Evolutionary conservation across 352 stramenopile species (phyloP).

Genomic region (Globisporangium paroecandrum): DNA sequence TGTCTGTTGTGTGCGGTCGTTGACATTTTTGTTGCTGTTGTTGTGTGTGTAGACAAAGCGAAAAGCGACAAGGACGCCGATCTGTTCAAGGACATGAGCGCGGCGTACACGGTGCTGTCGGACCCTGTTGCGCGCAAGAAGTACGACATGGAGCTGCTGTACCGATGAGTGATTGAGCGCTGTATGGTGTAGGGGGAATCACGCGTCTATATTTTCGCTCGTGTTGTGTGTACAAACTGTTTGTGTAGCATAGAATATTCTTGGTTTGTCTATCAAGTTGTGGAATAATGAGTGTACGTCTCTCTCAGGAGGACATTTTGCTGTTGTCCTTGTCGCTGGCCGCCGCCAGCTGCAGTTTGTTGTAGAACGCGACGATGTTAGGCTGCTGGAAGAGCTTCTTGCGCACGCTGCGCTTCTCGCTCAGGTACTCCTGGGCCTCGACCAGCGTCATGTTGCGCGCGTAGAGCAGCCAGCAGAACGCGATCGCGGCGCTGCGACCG

Average conservation of each 20-base stretch:
- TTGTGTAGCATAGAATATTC: not conserved
- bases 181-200: not conserved
- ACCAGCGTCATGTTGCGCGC: slow-evolving; percentile 65
- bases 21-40: slow-evolving; percentile 1
- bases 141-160: slow-evolving; percentile 75
- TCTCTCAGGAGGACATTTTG: not conserved
- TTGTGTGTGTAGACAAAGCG: slow-evolving; percentile 55
- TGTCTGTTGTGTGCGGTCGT: not conserved
- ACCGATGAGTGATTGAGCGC: slow-evolving; percentile 10
- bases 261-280: not conserved
- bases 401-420: slow-evolving; percentile 86
- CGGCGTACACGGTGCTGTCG: slow-evolving; percentile 81
- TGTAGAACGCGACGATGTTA: slow-evolving; percentile 79
- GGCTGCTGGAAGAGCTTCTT: slow-evolving; percentile 87
- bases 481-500: slow-evolving; percentile 90
- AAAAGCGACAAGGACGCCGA: slow-evolving; percentile 58
- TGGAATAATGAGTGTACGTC: not conserved
- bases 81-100: slow-evolving; percentile 86
- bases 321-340: not conserved
- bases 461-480: slow-evolving; percentile 89
- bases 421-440: slow-evolving; percentile 87
- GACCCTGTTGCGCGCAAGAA: slow-evolving; percentile 47
- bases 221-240: slow-evolving; percentile 4
- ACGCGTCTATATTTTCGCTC: slow-evolving; percentile 7
- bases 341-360: slow-evolving; percentile 34